A percentile compares a stretch with the other conserved stretches of the same genome.
Conservation (phyloP, 441 rosid genomes). For the Omphalea diandra region DNA sequence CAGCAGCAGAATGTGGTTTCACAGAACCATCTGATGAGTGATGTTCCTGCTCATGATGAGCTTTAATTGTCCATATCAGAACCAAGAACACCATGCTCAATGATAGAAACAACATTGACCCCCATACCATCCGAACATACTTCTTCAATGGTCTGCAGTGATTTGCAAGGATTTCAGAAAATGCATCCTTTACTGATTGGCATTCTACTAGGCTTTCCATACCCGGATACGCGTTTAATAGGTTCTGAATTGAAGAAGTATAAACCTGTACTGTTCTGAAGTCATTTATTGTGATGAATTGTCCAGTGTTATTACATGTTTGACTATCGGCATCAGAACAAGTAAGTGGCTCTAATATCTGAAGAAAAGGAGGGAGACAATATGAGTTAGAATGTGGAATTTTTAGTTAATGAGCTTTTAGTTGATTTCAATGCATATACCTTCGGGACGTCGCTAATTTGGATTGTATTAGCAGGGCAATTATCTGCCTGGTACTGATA, state of each 20-base stretch:
- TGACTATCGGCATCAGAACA: constrained; percentile 44
- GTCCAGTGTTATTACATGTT: constrained; percentile 36
- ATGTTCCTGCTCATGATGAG: constrained; percentile 31
- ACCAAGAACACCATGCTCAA: constrained; percentile 45
- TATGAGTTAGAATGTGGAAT: neutral
- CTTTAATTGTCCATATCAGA: constrained; percentile 39
- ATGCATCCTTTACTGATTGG: constrained; percentile 51
- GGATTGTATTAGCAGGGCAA: constrained; percentile 52
- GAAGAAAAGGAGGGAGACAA: neutral
- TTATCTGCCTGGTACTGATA: constrained; percentile 43
- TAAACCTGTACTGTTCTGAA: constrained; percentile 39
- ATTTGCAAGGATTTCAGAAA: constrained; percentile 41
- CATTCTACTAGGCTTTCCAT: constrained; percentile 60
- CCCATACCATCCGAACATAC: constrained; percentile 48
- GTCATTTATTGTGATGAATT: constrained; percentile 34
- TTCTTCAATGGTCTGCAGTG: constrained; percentile 62
- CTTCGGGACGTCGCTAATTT: constrained; percentile 52
- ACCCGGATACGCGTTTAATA: constrained; percentile 51
- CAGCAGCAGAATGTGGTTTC: constrained; percentile 35
- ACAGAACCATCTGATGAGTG: constrained; percentile 33
- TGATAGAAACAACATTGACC: constrained; percentile 43
- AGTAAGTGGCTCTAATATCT: constrained; percentile 41
- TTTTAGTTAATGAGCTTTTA: neutral
- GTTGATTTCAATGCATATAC: constrained; percentile 19
- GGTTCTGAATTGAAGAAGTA: constrained; percentile 51